Percentiles rank a stretch among this genome's conserved stretches.
Evolutionary conservation across 1,284 basidiomycete genomes (phyloP).

Genomic region (Ceratobasidium theobromae): DNA sequence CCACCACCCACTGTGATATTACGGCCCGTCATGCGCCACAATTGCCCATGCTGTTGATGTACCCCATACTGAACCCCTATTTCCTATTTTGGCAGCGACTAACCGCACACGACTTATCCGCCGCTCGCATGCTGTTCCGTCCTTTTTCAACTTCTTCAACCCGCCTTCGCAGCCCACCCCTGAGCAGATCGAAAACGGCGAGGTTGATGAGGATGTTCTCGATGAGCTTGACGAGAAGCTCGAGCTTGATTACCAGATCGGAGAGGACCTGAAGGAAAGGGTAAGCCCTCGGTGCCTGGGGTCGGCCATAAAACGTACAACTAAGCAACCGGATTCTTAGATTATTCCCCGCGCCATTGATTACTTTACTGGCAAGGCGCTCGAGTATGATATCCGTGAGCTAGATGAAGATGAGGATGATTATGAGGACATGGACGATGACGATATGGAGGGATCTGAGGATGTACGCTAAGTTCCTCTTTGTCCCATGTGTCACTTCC

Average conservation of each 20-base stretch:
- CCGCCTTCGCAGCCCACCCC: conserved; percentile 78
- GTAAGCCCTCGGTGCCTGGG: conserved; percentile 45
- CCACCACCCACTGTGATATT: too few species aligned
- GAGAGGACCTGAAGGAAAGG: conserved; percentile 98
- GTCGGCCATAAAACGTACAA: neutral
- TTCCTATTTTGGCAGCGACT: conserved; percentile 62
- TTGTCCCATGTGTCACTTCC: neutral
- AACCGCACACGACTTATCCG: conserved; percentile 90
- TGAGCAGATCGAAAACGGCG: conserved; percentile 70
- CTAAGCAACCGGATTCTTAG: conserved; percentile 45
- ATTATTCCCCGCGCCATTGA: conserved; percentile 94
- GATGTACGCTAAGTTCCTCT: conserved; percentile 39
- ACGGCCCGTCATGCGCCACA: too few species aligned
- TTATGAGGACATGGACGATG: conserved; percentile 46
- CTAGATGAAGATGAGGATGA: conserved; percentile 63
- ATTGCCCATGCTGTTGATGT: too few species aligned
- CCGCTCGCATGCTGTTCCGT: conserved; percentile 84
- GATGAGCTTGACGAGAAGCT: conserved; percentile 91
- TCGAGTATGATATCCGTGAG: conserved; percentile 78
- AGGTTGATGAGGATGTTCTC: conserved; percentile 81
- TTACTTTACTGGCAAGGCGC: conserved; percentile 95
- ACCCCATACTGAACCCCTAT: too few species aligned
- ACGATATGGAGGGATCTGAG: conserved; percentile 44
- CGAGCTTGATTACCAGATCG: conserved; percentile 97
- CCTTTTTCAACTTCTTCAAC: conserved; percentile 97